phyloP scores from a whole-genome alignment of 2,329 filamentous ascomycete species.

The Aureobasidium sp. region DNA sequence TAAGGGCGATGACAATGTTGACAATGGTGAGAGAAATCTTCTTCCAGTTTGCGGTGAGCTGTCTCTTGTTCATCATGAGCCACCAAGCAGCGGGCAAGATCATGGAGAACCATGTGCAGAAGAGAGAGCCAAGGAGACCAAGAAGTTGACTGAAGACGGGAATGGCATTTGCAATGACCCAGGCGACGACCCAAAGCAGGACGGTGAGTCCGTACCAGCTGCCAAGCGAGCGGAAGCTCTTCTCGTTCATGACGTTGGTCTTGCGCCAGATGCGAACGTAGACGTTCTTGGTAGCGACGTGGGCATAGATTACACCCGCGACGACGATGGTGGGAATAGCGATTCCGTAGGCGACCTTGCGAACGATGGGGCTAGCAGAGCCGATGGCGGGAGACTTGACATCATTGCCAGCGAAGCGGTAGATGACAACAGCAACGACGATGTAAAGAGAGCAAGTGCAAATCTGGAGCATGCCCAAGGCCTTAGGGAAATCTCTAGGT shows the following conservation, averaged over 20 bases:
- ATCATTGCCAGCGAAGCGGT: slow-evolving; percentile 54
- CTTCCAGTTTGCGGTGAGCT: slow-evolving; percentile 34
- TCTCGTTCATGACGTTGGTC: slow-evolving; percentile 33
- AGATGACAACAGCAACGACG: slow-evolving; percentile 58
- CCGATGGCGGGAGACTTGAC: slow-evolving; percentile 60
- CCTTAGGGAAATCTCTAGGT: slow-evolving; percentile 54
- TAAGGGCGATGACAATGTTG: slow-evolving; percentile 34
- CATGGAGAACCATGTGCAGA: slow-evolving; percentile 58
- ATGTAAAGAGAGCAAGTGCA: slow-evolving; percentile 56
- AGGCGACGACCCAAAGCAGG: slow-evolving; percentile 53
- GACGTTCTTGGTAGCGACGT: slow-evolving; percentile 59
- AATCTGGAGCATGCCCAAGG: slow-evolving; percentile 54
- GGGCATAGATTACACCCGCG: slow-evolving; percentile 62
- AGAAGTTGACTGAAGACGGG: slow-evolving; percentile 62
- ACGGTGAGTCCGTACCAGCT: slow-evolving; percentile 54
- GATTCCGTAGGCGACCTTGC: slow-evolving; percentile 63
- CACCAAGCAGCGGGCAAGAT: slow-evolving; percentile 17
- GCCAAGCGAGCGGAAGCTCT: slow-evolving; percentile 35
- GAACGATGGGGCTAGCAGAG: slow-evolving; percentile 47
- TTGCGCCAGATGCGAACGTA: slow-evolving; percentile 55
- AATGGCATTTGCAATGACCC: slow-evolving; percentile 62
- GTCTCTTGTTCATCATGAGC: slow-evolving; percentile 30
- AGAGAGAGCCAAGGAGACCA: slow-evolving; percentile 54
- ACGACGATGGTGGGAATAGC: slow-evolving; percentile 65
- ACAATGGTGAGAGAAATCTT: slow-evolving; percentile 37